Conservation (phyloP, 1,139 yeast species). For the Eremothecium coryli region DNA sequence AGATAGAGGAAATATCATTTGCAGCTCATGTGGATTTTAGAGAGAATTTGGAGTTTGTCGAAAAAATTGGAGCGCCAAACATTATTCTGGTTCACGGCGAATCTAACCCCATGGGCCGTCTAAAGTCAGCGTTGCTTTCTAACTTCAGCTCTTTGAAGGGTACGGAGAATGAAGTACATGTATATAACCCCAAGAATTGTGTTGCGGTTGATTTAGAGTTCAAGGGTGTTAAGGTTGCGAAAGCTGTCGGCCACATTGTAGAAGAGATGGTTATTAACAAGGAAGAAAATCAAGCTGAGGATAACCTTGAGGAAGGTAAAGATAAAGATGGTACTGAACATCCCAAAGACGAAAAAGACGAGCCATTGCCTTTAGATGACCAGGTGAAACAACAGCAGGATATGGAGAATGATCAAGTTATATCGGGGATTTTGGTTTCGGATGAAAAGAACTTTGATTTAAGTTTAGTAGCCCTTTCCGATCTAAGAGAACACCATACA, state of each 20-base stretch:
- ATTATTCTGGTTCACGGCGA: conserved; percentile 96
- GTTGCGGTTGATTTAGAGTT: conserved; percentile 68
- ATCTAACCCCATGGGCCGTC: conserved; percentile 93
- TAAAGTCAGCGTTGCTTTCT: conserved; percentile 83
- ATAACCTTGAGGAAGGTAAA: no score
- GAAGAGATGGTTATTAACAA: conserved; percentile 14
- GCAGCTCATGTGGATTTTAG: conserved; percentile 98
- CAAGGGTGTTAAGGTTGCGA: conserved; percentile 77
- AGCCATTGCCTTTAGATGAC: conserved; percentile 10
- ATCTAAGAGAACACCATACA: conserved; percentile 73
- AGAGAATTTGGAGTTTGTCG: conserved; percentile 86
- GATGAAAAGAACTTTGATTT: conserved; percentile 70
- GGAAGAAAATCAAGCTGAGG: conserved; percentile 18
- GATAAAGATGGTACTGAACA: conserved; percentile 5
- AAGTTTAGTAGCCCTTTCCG: conserved; percentile 71
- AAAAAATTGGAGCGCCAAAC: conserved; percentile 71
- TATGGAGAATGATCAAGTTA: conserved; percentile 30
- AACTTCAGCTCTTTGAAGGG: conserved; percentile 76
- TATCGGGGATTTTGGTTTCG: conserved; percentile 86
- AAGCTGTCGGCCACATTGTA: conserved; percentile 72
- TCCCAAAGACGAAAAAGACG: conserved; percentile 7
- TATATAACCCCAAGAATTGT: conserved; percentile 88
- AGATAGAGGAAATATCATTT: conserved; percentile 91
- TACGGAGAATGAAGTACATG: conserved; percentile 85
- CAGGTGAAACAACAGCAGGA: conserved; percentile 9